Percentiles rank a stretch among this genome's conserved stretches.
phyloP scores from a whole-genome alignment of 768 basidiomycete species.

The Trametes cinnabarina region DNA sequence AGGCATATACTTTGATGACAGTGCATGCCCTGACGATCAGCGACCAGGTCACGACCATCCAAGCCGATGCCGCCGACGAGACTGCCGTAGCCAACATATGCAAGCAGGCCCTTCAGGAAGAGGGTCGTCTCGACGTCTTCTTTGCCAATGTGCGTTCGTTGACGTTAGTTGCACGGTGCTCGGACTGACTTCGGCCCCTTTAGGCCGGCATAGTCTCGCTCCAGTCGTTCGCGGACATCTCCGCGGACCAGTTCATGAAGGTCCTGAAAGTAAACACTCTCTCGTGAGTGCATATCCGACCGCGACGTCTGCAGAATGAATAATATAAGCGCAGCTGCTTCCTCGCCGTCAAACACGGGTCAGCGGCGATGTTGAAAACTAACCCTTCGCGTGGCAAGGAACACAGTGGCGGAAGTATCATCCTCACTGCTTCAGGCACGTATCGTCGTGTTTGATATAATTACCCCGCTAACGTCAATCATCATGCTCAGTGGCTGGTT shows the following conservation, averaged over 20 bases:
- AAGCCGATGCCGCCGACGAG: constrained; percentile 85
- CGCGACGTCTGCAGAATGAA: background rate
- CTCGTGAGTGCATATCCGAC: constrained; percentile 39
- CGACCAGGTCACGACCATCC: constrained; percentile 65
- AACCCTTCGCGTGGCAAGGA: constrained; percentile 70
- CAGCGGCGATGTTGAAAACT: constrained; percentile 72
- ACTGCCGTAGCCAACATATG: constrained; percentile 65
- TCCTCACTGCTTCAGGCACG: constrained; percentile 82
- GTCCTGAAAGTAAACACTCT: constrained; percentile 73
- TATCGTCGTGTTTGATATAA: background rate
- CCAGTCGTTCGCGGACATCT: constrained; percentile 48
- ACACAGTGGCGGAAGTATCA: constrained; percentile 73
- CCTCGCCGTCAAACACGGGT: constrained; percentile 84
- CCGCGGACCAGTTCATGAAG: constrained; percentile 68
- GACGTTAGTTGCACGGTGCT: too few species aligned
- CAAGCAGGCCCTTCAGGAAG: constrained; percentile 69
- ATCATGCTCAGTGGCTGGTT: constrained; percentile 64
- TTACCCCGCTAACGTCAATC: background rate
- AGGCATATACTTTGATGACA: background rate
- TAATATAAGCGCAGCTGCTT: constrained; percentile 64
- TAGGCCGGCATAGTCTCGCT: constrained; percentile 69
- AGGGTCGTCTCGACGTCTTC: constrained; percentile 89
- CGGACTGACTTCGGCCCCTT: too few species aligned
- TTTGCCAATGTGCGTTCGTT: constrained; percentile 74
- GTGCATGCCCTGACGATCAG: background rate